phyloP scores from a whole-genome alignment of 257 asterid species.

The Solanum rostratum region DNA sequence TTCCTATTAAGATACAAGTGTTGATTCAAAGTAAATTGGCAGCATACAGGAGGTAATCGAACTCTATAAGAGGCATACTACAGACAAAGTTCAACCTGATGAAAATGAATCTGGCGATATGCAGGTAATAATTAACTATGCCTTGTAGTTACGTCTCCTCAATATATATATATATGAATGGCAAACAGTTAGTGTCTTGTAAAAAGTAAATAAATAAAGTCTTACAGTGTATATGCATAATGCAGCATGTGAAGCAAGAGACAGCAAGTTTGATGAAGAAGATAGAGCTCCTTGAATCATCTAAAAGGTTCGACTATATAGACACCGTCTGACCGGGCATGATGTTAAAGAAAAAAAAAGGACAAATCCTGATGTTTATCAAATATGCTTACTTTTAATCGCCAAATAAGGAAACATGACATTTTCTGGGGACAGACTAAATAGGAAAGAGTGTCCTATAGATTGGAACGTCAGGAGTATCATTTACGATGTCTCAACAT shows the following conservation, averaged over 20 bases:
- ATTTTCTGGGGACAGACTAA: background rate
- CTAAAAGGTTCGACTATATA: conserved; percentile 44
- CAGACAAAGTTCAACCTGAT: conserved; percentile 32
- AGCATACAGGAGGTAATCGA: conserved; percentile 68
- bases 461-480: background rate
- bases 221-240: background rate
- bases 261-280: conserved; percentile 60
- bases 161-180: background rate
- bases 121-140: conserved; percentile 30
- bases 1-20: background rate
- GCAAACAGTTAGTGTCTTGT: background rate
- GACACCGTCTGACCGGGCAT: background rate
- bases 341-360: background rate
- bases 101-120: conserved; percentile 34
- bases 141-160: background rate
- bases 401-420: background rate
- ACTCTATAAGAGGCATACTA: conserved; percentile 50
- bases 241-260: conserved; percentile 54
- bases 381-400: background rate
- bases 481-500: background rate
- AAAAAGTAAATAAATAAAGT: background rate
- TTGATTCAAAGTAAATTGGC: background rate
- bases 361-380: background rate
- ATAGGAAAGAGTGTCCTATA: background rate
- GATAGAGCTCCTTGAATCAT: conserved; percentile 69